These are phyloP conservation scores for Plasmodium malariae DNA, from an alignment of 169 alveolate genomes.

Conservation along the genomic window DNA sequence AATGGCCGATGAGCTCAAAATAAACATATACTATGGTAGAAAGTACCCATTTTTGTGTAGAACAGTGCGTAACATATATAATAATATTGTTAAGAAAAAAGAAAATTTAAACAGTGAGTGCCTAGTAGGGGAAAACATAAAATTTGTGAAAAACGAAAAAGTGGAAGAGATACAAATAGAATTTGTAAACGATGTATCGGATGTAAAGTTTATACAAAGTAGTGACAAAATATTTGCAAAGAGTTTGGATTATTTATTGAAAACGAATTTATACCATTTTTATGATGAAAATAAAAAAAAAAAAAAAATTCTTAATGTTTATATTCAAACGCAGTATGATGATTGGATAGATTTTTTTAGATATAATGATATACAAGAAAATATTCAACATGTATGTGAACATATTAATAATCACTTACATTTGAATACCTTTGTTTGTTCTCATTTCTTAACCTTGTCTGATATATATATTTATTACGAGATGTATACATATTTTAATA, in stretches of 20 bases:
- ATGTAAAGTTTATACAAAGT: background rate
- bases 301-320: constrained; percentile 14
- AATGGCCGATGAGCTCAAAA: constrained; percentile 13
- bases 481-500: constrained; percentile 54
- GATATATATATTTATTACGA: constrained; percentile 60
- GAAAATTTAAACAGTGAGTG: background rate
- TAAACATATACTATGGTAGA: constrained; percentile 65
- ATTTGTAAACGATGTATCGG: constrained; percentile 1
- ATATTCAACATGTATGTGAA: constrained; percentile 31
- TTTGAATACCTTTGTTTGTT: constrained; percentile 40
- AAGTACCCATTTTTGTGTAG: constrained; percentile 71
- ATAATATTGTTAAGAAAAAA: background rate
- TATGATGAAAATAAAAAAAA: constrained; percentile 6
- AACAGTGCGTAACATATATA: constrained; percentile 29
- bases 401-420: constrained; percentile 53
- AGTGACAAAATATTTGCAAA: constrained; percentile 67
- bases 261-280: constrained; percentile 45
- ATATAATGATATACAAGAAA: constrained; percentile 19
- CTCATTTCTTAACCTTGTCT: constrained; percentile 43
- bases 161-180: constrained; percentile 63
- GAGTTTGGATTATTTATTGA: constrained; percentile 34
- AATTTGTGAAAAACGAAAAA: constrained; percentile 30
- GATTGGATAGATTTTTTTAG: constrained; percentile 68
- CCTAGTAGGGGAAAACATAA: background rate
- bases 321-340: constrained; percentile 60